Evolutionary conservation across 2,329 filamentous ascomycete species (phyloP).

Genomic region (Tolypocladium album): DNA sequence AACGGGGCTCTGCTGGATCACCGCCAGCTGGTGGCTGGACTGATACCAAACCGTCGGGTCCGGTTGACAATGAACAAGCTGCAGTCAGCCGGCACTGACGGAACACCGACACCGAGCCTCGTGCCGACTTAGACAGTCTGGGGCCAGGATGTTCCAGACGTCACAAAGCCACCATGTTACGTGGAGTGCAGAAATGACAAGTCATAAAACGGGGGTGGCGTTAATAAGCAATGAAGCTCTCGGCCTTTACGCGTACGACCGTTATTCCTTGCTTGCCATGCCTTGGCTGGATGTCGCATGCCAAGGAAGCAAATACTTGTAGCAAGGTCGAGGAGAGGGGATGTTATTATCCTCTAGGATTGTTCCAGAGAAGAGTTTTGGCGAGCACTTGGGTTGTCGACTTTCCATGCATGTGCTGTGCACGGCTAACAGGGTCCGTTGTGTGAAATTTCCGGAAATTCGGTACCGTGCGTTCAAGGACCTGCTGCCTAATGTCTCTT

Average conservation of each 20-base stretch:
- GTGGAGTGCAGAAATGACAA: neutral
- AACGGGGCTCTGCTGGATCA: neutral
- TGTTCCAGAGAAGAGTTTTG: neutral
- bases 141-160: neutral
- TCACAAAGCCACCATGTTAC: neutral
- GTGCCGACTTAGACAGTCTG: neutral
- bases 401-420: neutral
- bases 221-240: neutral
- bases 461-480: neutral
- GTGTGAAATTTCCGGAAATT: neutral
- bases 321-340: neutral
- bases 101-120: neutral
- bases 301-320: neutral
- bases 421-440: neutral
- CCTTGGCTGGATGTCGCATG: neutral
- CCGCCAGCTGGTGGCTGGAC: neutral
- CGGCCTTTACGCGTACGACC: neutral
- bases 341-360: neutral
- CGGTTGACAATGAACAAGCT: neutral
- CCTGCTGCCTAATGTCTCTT: neutral
- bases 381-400: too few relatives aligned
- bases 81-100: neutral
- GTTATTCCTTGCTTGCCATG: neutral
- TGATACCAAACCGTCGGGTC: constrained; percentile 2
- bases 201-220: neutral